Percentiles rank a stretch among this genome's conserved stretches.
phyloP scores from a whole-genome alignment of 306 rosid species.

The Lithocarpus polystachyus region DNA sequence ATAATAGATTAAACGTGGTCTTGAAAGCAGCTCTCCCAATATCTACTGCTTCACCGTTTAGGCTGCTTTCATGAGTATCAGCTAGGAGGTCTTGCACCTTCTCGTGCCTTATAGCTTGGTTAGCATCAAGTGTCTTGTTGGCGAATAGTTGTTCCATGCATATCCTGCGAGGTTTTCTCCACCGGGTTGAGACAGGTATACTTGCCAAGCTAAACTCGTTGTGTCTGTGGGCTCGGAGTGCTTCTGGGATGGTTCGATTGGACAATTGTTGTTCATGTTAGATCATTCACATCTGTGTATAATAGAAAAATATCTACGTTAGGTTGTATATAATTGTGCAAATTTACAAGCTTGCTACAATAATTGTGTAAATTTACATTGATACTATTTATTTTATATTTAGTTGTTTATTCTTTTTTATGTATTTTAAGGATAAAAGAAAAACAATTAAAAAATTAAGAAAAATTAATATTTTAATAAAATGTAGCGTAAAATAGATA shows the following conservation, averaged over 20 bases:
- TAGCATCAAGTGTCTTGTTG: slow-evolving; percentile 31
- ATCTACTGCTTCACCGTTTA: slow-evolving; percentile 27
- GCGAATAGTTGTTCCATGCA: slow-evolving; percentile 36
- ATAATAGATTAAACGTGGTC: slow-evolving; percentile 39
- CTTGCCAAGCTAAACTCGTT: slow-evolving; percentile 22
- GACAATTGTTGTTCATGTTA: slow-evolving; percentile 41
- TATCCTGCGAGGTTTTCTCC: slow-evolving; percentile 39
- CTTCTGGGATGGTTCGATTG: slow-evolving; percentile 32
- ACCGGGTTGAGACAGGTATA: slow-evolving; percentile 26
- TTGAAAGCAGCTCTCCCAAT: slow-evolving; percentile 38
- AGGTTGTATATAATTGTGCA: no score
- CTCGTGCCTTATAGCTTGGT: not conserved
- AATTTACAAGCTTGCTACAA: no score
- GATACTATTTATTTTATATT: no score
- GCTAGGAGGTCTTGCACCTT: slow-evolving; percentile 28
- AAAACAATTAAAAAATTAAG: no score
- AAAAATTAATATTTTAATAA: no score
- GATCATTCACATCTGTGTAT: no score
- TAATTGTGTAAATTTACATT: no score
- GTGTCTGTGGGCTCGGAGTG: slow-evolving; percentile 23
- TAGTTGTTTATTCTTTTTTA: no score
- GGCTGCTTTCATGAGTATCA: slow-evolving; percentile 2
- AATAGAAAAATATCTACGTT: no score
- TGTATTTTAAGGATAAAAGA: no score
- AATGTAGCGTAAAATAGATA: no score